Conservation (phyloP, 129 eudicot genomes). For the Cynara cardunculus region DNA sequence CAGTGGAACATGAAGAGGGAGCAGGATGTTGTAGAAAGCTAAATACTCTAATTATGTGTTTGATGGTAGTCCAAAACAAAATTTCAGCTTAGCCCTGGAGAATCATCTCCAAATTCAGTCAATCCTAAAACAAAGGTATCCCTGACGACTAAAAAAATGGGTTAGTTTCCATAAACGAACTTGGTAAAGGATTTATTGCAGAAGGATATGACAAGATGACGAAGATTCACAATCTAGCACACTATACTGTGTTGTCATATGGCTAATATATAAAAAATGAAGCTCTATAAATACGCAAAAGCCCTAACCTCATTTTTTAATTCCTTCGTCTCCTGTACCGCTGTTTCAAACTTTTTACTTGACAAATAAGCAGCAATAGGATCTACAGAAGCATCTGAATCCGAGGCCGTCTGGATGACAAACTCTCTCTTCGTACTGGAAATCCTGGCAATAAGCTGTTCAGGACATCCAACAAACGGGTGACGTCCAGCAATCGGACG, state of each 20-base stretch:
- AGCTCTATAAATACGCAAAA: neutral
- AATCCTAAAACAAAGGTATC: neutral
- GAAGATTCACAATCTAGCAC: neutral
- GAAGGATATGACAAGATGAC: neutral
- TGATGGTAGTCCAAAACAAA: neutral
- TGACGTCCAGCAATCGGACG: constrained; percentile 83
- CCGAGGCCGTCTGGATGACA: constrained; percentile 56
- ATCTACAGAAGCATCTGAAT: constrained; percentile 50
- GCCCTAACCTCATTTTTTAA: constrained; percentile 32
- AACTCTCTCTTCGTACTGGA: constrained; percentile 46
- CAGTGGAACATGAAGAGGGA: neutral
- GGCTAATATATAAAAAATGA: neutral
- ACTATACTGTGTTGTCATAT: neutral
- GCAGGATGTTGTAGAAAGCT: neutral
- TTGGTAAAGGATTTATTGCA: neutral
- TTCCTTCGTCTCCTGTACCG: constrained; percentile 24
- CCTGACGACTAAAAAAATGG: no score
- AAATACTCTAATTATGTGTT: neutral
- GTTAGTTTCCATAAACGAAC: neutral
- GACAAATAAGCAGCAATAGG: constrained; percentile 50
- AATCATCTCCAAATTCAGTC: neutral
- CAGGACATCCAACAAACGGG: constrained; percentile 70
- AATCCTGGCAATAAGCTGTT: constrained; percentile 54
- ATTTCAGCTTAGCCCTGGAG: neutral
- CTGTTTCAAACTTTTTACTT: constrained; percentile 20